Conservation (phyloP, 345 rosid species). For the Aquilaria sinensis region DNA sequence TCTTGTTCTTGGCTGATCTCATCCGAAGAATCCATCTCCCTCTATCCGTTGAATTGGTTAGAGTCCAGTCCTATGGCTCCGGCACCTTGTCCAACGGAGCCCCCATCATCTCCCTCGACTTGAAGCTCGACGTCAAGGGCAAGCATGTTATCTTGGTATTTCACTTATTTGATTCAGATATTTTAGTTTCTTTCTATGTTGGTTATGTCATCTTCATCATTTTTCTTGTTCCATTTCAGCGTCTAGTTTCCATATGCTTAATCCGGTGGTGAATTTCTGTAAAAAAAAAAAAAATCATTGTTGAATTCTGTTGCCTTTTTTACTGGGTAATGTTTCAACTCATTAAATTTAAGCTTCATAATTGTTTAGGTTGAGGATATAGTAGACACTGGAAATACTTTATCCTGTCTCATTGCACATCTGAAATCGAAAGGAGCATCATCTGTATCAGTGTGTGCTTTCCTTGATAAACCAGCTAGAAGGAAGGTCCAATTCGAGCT, state of each 20-base stretch:
- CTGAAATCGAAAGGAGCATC: slow-evolving; percentile 56
- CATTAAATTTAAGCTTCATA: background rate
- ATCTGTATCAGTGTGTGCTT: slow-evolving; percentile 78
- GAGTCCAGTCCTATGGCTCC: slow-evolving; percentile 75
- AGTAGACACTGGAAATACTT: slow-evolving; percentile 84
- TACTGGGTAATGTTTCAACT: background rate
- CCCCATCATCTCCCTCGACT: slow-evolving; percentile 58
- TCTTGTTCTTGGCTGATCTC: slow-evolving; percentile 78
- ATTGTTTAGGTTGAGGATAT: slow-evolving; percentile 78
- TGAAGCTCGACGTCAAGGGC: slow-evolving; percentile 54
- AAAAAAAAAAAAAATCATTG: too few species aligned
- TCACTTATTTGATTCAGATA: background rate
- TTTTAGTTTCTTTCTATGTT: too few species aligned
- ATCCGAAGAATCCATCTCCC: slow-evolving; percentile 54
- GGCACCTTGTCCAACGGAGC: slow-evolving; percentile 50
- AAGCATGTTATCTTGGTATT: slow-evolving; percentile 72
- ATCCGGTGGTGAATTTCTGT: too few species aligned
- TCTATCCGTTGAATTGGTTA: slow-evolving; percentile 52
- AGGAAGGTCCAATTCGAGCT: slow-evolving; percentile 59
- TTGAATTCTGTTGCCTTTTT: background rate
- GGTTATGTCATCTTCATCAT: too few species aligned
- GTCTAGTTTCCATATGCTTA: too few species aligned
- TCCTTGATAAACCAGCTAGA: slow-evolving; percentile 70
- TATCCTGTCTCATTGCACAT: slow-evolving; percentile 49
- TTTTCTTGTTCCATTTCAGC: too few species aligned